Evolutionary conservation across 2,329 filamentous ascomycete genomes (phyloP).

Genomic region (Fusarium irregulare): DNA sequence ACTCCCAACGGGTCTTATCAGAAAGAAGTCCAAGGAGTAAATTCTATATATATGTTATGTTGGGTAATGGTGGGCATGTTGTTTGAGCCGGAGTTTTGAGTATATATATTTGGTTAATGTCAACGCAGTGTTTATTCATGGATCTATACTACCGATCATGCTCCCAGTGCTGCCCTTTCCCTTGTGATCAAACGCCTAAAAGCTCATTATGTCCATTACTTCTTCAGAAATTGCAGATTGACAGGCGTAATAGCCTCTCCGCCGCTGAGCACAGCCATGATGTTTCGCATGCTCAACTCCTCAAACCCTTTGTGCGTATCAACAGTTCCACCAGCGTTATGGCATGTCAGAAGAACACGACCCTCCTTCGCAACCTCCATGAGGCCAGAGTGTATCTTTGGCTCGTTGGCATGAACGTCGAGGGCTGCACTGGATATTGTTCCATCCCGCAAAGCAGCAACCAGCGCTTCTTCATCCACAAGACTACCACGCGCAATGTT

Average conservation of each 20-base stretch:
- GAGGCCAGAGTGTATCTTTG: slow-evolving; percentile 62
- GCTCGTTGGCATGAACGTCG: slow-evolving; percentile 73
- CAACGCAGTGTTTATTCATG: neutral
- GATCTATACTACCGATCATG: slow-evolving; percentile 5
- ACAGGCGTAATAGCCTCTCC: slow-evolving; percentile 68
- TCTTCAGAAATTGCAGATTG: slow-evolving; percentile 65
- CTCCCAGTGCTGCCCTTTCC: neutral
- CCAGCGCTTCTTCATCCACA: slow-evolving; percentile 73
- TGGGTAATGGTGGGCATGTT: slow-evolving; percentile 19
- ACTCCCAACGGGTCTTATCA: slow-evolving; percentile 61
- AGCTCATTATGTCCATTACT: neutral
- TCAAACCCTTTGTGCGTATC: slow-evolving; percentile 76
- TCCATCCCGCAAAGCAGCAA: slow-evolving; percentile 66
- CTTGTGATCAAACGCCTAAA: slow-evolving; percentile 11
- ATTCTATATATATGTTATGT: neutral
- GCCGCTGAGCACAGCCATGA: slow-evolving; percentile 67
- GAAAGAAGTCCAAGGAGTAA: slow-evolving; percentile 66
- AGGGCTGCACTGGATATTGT: slow-evolving; percentile 65
- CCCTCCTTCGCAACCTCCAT: slow-evolving; percentile 52
- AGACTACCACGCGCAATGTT: slow-evolving; percentile 74
- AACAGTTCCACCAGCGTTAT: slow-evolving; percentile 74
- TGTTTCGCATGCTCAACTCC: slow-evolving; percentile 73
- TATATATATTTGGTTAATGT: slow-evolving; percentile 20
- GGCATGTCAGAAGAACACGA: slow-evolving; percentile 70
- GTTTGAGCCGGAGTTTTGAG: slow-evolving; percentile 34